A percentile compares a stretch with the other conserved stretches of the same genome.
These are phyloP conservation scores for Magnolia officinalis DNA, from an alignment of 164 flowering plant genomes.

Conservation along the genomic window DNA sequence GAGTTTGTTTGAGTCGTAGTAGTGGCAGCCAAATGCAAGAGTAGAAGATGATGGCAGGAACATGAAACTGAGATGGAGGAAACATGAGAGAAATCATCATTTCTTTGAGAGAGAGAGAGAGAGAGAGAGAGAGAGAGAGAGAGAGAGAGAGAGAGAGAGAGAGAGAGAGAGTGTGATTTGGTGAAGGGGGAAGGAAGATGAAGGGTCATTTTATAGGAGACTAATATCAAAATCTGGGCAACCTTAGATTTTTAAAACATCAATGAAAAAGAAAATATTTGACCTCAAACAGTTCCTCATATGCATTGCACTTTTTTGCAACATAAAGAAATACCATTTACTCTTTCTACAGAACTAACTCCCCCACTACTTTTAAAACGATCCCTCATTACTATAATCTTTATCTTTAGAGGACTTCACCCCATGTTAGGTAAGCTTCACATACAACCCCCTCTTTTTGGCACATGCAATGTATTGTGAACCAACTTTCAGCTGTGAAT, in stretches of 20 bases:
- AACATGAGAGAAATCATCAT: conserved; percentile 22
- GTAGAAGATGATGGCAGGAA: conserved; percentile 30
- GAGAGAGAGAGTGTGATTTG: not conserved
- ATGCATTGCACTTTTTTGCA: not conserved
- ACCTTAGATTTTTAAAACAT: too few relatives aligned
- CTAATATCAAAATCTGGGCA: not conserved
- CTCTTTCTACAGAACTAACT: too few relatives aligned
- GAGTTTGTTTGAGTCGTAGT: conserved; percentile 17
- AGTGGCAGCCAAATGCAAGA: conserved; percentile 39
- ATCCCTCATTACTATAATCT: too few relatives aligned
- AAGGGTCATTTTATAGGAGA: not conserved
- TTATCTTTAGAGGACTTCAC: too few relatives aligned
- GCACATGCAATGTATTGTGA: too few relatives aligned
- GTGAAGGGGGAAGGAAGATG: not conserved
- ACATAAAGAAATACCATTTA: too few relatives aligned
- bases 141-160: not conserved
- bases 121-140: not conserved
- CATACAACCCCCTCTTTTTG: too few relatives aligned
- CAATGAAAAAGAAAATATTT: not conserved
- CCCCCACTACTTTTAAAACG: too few relatives aligned
- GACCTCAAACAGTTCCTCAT: not conserved
- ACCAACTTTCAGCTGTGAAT: too few relatives aligned
- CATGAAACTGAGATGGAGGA: conserved; percentile 12
- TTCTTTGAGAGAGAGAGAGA: not conserved
- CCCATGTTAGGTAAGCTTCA: too few relatives aligned